Conservation (phyloP, 192 early-diverging fungal species). For the Chytriomyces sp. region DNA sequence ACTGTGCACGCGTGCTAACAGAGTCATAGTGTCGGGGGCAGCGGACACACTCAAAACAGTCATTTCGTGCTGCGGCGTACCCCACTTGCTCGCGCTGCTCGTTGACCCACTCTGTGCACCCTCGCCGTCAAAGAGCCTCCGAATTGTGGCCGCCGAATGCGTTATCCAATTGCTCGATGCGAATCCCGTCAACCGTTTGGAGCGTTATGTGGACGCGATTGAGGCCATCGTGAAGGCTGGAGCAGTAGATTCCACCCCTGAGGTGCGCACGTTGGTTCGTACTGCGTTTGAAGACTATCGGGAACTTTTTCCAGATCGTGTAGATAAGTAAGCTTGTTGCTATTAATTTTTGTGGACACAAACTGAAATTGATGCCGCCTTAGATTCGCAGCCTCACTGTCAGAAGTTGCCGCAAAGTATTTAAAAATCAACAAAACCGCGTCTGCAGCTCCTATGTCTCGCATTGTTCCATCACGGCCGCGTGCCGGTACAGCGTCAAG, state of each 20-base stretch:
- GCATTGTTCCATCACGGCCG: background rate
- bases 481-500: background rate
- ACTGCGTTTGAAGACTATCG: slow-evolving; percentile 15
- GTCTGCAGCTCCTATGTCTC: background rate
- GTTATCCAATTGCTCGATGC: slow-evolving; percentile 46
- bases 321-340: slow-evolving; percentile 1
- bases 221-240: slow-evolving; percentile 21
- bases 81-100: slow-evolving; percentile 57
- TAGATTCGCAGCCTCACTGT: slow-evolving; percentile 29
- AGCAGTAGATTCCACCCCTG: slow-evolving; percentile 27
- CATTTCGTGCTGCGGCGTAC: slow-evolving; percentile 58
- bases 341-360: background rate
- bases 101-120: slow-evolving; percentile 48
- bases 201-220: slow-evolving; percentile 9
- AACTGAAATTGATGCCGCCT: background rate
- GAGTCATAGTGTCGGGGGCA: slow-evolving; percentile 68
- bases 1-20: slow-evolving; percentile 74
- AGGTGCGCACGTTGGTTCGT: slow-evolving; percentile 19
- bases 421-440: slow-evolving; percentile 21
- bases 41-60: slow-evolving; percentile 63
- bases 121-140: slow-evolving; percentile 61
- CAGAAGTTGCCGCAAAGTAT: slow-evolving; percentile 30
- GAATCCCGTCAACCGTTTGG: background rate
- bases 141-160: slow-evolving; percentile 63
- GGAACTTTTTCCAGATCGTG: slow-evolving; percentile 3